Evolutionary conservation across 768 basidiomycete species (phyloP), one percentile per base, ranked within the genome.

Genomic region (Tricholoma furcatifolium): DNA sequence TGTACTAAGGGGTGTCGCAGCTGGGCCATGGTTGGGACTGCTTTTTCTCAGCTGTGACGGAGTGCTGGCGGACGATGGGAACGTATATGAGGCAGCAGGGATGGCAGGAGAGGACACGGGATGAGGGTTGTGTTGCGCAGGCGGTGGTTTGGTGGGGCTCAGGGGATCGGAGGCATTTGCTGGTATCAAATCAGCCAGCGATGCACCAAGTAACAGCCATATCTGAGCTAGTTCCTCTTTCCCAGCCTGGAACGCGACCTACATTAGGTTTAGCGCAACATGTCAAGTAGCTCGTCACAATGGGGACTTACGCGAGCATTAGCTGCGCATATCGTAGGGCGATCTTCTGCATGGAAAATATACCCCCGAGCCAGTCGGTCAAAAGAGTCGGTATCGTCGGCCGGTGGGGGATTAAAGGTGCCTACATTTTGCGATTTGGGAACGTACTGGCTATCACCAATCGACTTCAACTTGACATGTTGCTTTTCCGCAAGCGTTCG

Each of bases 191-290:
- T 84, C 75, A 0, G 71, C 70, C 17, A 90, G 67, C 3, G 84
- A 74, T 14, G 82, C 81, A 11, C 73, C 77, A 17, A 93, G 65
- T 2, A 92, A 67, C 8, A 81, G 58, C 91, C 91, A 93, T 2
- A 75, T 74, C 59, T 89, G 85, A 1, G 83, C 84, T 3, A 79
- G 78, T 4, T 77, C 70, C 23, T 73, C 62, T 53, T 81, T 78
- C 18, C 82, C 82, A 8, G 74, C 83, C 50, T 79, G 69, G n/a
- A 81, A 65, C 6, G 91, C 89, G 40, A 76, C 67, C 84, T 88
- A 49, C 8, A 41, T 30, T 62, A 52, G 38, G 34, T 53, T 27
- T 39, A 50, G 46, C 14, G 20, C 40, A 46, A 24, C 18, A 50
- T 31, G 18, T 35, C 35, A 30, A 40, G 10, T 4, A n/a, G 32